A percentile compares a stretch with the other conserved stretches of the same genome.
phyloP scores from a whole-genome alignment of 306 rosid species.

The Neltuma alba region DNA sequence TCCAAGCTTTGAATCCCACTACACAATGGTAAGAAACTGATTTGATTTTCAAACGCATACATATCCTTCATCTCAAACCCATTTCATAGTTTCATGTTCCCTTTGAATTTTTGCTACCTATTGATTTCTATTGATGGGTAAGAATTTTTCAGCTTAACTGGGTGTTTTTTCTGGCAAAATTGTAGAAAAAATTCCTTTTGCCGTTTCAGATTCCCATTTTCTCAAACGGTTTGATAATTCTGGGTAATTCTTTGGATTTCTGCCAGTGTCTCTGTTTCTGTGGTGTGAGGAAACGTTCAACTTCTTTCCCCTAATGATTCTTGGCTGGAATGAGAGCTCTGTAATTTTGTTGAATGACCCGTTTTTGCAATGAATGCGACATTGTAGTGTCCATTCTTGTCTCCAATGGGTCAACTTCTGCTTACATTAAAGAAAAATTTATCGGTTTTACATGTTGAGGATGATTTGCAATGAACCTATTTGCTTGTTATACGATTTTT shows the following conservation, averaged over 20 bases:
- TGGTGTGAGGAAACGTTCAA: constrained; percentile 26
- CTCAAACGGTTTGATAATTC: constrained; percentile 33
- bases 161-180: background rate
- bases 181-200: background rate
- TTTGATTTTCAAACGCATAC: constrained; percentile 22
- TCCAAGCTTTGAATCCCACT: constrained; percentile 40
- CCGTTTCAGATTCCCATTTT: constrained; percentile 23
- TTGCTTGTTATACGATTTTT: constrained; percentile 15
- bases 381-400: constrained; percentile 15
- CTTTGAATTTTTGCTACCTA: background rate
- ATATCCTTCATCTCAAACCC: background rate
- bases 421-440: background rate
- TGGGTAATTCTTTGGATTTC: background rate
- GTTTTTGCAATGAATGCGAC: constrained; percentile 22
- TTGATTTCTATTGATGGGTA: background rate
- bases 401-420: background rate
- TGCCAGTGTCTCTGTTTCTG: constrained; percentile 14
- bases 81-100: background rate
- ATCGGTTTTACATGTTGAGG: background rate
- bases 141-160: background rate
- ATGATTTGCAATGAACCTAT: constrained; percentile 1
- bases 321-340: constrained; percentile 27
- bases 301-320: constrained; percentile 6
- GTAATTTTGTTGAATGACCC: constrained; percentile 16
- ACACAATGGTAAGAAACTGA: constrained; percentile 45